Conservation (phyloP, 169 alveolate genomes). For the Theileria parva region DNA sequence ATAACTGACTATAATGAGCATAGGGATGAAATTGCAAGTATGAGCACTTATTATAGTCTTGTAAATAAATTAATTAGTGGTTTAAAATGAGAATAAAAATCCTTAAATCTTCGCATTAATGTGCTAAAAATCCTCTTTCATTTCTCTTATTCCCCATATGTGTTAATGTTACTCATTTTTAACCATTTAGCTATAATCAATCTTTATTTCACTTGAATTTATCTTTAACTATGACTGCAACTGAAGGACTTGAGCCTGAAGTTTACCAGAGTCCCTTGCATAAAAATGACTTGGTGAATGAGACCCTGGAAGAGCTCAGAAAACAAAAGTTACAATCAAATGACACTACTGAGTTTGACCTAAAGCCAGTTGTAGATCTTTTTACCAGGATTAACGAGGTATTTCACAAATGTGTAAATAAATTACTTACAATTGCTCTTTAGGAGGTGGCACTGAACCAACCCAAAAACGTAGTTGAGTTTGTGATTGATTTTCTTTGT, state of each 20-base stretch:
- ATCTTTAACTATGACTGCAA: constrained; percentile 10
- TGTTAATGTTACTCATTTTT: not conserved
- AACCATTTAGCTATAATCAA: not conserved
- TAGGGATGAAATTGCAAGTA: constrained; percentile 17
- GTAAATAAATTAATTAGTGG: constrained; percentile 1
- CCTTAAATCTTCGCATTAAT: not conserved
- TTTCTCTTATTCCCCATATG: constrained; percentile 11
- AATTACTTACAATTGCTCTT: not conserved
- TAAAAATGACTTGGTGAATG: constrained; percentile 26
- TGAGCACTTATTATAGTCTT: constrained; percentile 16
- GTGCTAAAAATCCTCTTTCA: not conserved
- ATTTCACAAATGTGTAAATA: not conserved
- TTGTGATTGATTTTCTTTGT: constrained; percentile 77
- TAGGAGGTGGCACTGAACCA: constrained; percentile 69
- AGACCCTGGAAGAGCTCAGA: constrained; percentile 57
- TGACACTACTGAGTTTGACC: constrained; percentile 50
- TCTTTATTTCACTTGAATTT: not conserved
- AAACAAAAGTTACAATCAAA: constrained; percentile 29
- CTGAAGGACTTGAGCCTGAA: constrained; percentile 13
- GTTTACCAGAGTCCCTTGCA: constrained; percentile 3
- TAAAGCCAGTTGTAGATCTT: constrained; percentile 48
- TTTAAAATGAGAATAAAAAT: not conserved
- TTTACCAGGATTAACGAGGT: constrained; percentile 61
- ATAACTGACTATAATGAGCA: not conserved
- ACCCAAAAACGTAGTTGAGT: constrained; percentile 72